Evolutionary conservation across 2,329 filamentous ascomycete species (phyloP).

Genomic region (Aspergillus fumigatiaffinis): DNA sequence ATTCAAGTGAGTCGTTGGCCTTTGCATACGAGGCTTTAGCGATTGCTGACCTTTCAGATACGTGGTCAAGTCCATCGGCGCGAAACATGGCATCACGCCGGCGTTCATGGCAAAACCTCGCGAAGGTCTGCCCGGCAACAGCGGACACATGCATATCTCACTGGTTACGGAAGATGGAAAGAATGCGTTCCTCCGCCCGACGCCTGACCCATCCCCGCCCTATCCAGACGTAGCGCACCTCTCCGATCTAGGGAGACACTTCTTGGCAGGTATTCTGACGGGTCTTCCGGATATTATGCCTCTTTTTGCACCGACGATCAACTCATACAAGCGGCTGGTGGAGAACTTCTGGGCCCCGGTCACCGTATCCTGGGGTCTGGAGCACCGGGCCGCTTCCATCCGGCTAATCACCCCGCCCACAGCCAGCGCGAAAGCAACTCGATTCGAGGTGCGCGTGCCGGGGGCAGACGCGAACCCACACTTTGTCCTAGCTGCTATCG

Average conservation of each 20-base stretch:
- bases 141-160: constrained; percentile 92
- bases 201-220: constrained; percentile 64
- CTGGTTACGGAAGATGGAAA: constrained; percentile 74
- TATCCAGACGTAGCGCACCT: constrained; percentile 75
- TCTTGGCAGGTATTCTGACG: constrained; percentile 83
- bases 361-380: constrained; percentile 93
- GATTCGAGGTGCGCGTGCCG: constrained; percentile 88
- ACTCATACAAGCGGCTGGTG: constrained; percentile 96
- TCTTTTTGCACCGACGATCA: constrained; percentile 86
- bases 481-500: constrained; percentile 78
- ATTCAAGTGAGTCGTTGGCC: constrained; percentile 66
- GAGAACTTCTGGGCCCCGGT: constrained; percentile 99
- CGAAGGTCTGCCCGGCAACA: constrained; percentile 87
- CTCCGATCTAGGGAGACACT: constrained; percentile 85
- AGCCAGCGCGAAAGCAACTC: constrained; percentile 75
- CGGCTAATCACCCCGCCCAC: constrained; percentile 86
- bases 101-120: constrained; percentile 99
- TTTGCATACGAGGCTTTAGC: neutral
- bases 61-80: constrained; percentile 82
- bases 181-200: constrained; percentile 76
- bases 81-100: constrained; percentile 84
- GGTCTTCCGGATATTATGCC: constrained; percentile 96
- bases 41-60: constrained; percentile 48
- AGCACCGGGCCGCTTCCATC: constrained; percentile 89
- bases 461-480: constrained; percentile 93